Conservation (phyloP, 2,329 filamentous ascomycete genomes). For the Colletotrichum orchidophilum region DNA sequence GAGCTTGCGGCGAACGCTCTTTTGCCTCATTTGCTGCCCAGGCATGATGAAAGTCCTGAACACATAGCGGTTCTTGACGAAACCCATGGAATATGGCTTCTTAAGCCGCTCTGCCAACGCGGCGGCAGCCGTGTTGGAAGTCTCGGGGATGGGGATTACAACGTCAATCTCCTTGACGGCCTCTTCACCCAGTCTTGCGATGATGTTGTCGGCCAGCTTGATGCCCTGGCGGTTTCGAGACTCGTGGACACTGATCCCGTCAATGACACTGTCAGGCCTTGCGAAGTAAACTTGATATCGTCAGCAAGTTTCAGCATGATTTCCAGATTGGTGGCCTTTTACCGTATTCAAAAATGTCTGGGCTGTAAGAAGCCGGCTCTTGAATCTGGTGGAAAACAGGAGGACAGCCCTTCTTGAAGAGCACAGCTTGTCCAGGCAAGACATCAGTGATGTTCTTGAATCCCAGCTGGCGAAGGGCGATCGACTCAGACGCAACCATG, state of each 20-base stretch:
- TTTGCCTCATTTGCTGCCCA: constrained; percentile 78
- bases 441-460: constrained; percentile 82
- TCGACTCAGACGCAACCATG: constrained; percentile 90
- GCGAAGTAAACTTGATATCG: constrained; percentile 79
- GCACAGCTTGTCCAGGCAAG: constrained; percentile 84
- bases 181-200: constrained; percentile 72
- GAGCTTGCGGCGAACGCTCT: constrained; percentile 89
- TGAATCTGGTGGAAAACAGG: constrained; percentile 82
- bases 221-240: constrained; percentile 88
- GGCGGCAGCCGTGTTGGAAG: constrained; percentile 82
- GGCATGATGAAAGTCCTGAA: constrained; percentile 80
- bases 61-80: constrained; percentile 79
- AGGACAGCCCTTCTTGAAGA: constrained; percentile 79
- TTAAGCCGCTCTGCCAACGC: constrained; percentile 78
- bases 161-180: constrained; percentile 81
- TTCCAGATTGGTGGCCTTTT: neutral
- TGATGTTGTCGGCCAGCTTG: constrained; percentile 79
- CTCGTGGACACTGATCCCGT: constrained; percentile 87
- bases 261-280: constrained; percentile 82
- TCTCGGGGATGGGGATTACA: constrained; percentile 80
- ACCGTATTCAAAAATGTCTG: constrained; percentile 77
- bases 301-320: neutral
- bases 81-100: constrained; percentile 82
- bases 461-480: constrained; percentile 83
- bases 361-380: constrained; percentile 74